These are phyloP conservation scores for Ophiostoma pallidulum DNA, from an alignment of 2,329 filamentous ascomycete genomes.

Conservation along the genomic window DNA sequence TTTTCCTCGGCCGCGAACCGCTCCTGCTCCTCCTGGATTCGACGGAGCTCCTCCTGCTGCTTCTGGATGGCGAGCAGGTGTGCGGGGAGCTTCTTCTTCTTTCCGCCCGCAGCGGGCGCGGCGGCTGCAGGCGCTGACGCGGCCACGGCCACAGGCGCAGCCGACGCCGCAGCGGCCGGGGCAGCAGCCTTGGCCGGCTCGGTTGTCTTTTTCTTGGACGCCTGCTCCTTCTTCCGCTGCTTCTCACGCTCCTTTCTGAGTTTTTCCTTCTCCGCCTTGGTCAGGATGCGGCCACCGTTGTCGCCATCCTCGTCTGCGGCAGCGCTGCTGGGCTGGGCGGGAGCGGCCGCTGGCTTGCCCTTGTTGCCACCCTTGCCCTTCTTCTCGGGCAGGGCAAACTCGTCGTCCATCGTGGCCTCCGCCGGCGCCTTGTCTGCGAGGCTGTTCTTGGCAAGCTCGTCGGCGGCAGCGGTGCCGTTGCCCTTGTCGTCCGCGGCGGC, in stretches of 20 bases:
- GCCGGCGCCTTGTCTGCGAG: slow-evolving; percentile 61
- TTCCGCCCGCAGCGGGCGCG: slow-evolving; percentile 43
- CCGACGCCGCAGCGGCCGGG: slow-evolving; percentile 34
- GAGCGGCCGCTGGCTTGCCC: slow-evolving; percentile 35
- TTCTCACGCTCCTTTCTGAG: slow-evolving; percentile 98
- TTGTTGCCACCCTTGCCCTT: slow-evolving; percentile 52
- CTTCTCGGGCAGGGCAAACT: slow-evolving; percentile 76
- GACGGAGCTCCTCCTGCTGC: slow-evolving; percentile 70
- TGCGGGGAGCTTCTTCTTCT: slow-evolving; percentile 85
- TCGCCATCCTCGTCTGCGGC: slow-evolving; percentile 40
- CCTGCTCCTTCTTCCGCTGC: slow-evolving; percentile 97
- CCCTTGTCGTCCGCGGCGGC: slow-evolving; percentile 47
- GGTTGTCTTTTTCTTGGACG: slow-evolving; percentile 71
- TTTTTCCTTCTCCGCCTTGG: slow-evolving; percentile 97
- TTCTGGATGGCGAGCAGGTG: slow-evolving; percentile 66
- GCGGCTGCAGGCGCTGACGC: slow-evolving; percentile 25
- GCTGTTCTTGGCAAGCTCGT: slow-evolving; percentile 35
- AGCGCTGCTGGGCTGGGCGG: slow-evolving; percentile 37
- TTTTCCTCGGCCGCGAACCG: slow-evolving; percentile 52
- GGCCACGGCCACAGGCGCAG: slow-evolving; percentile 32
- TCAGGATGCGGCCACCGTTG: slow-evolving; percentile 63
- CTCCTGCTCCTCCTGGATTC: slow-evolving; percentile 54
- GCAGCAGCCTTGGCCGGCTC: slow-evolving; percentile 35
- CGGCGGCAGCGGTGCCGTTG: slow-evolving; percentile 16
- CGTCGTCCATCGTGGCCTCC: slow-evolving; percentile 76